These are phyloP conservation scores for Zygoascus meyerae DNA, from an alignment of 1,139 yeast genomes.

Conservation along the genomic window DNA sequence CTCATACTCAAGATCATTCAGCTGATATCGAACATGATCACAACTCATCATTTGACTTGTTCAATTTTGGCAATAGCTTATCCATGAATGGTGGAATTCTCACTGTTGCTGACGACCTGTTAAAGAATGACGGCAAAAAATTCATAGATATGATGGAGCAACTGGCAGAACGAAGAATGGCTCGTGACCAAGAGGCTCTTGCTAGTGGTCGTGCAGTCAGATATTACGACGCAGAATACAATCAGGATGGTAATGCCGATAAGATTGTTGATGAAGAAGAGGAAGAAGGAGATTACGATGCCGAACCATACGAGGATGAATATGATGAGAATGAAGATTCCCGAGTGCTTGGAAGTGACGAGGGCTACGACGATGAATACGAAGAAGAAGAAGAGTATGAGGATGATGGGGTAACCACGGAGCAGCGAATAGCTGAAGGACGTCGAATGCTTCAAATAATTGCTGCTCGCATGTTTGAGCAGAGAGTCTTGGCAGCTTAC, in stretches of 20 bases:
- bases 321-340: slow-evolving; percentile 21
- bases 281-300: slow-evolving; percentile 32
- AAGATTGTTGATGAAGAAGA: slow-evolving; percentile 33
- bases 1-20: slow-evolving; percentile 12
- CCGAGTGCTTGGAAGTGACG: slow-evolving; percentile 29
- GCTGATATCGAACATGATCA: background rate
- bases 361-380: slow-evolving; percentile 28
- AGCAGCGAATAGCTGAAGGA: slow-evolving; percentile 67
- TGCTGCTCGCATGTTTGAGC: slow-evolving; percentile 68
- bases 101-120: slow-evolving; percentile 69
- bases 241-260: slow-evolving; percentile 32
- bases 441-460: slow-evolving; percentile 70
- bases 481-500: slow-evolving; percentile 63
- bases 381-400: slow-evolving; percentile 31
- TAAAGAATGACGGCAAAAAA: slow-evolving; percentile 66
- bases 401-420: slow-evolving; percentile 47
- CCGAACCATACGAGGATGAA: slow-evolving; percentile 32
- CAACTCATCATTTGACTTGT: slow-evolving; percentile 22
- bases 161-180: slow-evolving; percentile 53
- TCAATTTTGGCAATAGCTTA: slow-evolving; percentile 33
- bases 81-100: slow-evolving; percentile 43
- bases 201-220: slow-evolving; percentile 26
- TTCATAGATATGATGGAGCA: slow-evolving; percentile 76
- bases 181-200: slow-evolving; percentile 42
- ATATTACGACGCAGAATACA: slow-evolving; percentile 36